Conservation (phyloP, 2,329 filamentous ascomycete genomes). For the Trichoderma atroviride region DNA sequence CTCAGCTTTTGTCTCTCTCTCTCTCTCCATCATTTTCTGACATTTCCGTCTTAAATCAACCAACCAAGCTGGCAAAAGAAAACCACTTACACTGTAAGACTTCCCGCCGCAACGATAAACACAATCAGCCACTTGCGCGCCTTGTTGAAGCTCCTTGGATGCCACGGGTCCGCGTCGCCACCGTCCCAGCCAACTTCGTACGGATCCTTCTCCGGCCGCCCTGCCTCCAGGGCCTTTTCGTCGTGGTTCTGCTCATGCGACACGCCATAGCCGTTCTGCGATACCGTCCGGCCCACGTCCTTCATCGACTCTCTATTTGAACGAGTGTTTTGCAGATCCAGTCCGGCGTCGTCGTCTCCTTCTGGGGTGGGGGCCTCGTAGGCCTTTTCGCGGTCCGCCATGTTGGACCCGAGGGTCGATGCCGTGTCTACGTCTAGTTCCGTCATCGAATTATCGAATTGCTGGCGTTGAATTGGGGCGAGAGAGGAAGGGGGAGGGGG, state of each 20-base stretch:
- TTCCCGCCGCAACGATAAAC: conserved; percentile 70
- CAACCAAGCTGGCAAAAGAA: not conserved
- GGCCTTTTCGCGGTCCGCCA: conserved; percentile 7
- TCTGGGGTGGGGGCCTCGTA: not conserved
- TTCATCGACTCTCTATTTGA: conserved; percentile 14
- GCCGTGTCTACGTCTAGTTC: conserved; percentile 10
- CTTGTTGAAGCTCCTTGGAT: conserved; percentile 69
- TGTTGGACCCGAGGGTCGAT: conserved; percentile 15
- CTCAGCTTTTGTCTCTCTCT: not conserved
- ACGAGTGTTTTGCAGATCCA: not conserved
- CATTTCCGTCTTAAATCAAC: not conserved
- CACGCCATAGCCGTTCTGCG: conserved; percentile 51
- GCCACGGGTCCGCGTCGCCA: conserved; percentile 69
- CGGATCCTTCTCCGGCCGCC: conserved; percentile 43
- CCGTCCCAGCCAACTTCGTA: conserved; percentile 62
- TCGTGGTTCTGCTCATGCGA: conserved; percentile 35
- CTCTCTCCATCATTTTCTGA: not conserved
- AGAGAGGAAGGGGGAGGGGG: no score
- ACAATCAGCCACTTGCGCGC: conserved; percentile 80
- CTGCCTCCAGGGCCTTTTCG: conserved; percentile 12
- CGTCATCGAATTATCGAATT: not conserved
- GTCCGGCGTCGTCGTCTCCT: not conserved
- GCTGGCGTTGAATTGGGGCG: not conserved
- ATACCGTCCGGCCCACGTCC: conserved; percentile 33
- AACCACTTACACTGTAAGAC: conserved; percentile 76